Base-by-base conservation (phyloP, 306 rosid genomes). In the Rosa multiflora region DNA sequence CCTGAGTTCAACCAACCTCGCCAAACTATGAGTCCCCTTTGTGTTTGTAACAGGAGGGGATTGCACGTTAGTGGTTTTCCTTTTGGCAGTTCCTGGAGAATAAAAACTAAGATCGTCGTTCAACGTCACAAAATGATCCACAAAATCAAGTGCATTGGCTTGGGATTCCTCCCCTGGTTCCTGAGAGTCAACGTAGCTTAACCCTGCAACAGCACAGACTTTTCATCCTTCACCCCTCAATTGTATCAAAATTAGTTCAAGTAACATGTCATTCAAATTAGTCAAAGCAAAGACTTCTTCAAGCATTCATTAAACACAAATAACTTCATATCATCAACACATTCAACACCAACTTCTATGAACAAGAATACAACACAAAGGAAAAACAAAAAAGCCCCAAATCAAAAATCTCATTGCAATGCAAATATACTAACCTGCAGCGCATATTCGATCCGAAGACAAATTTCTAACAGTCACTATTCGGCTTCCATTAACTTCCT, bases 121-220 rank as follows among this genome's bases (percentile, higher is more conserved):
- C 20, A 75, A 80, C 1, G 87, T 87, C 85, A 92, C 81, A 82
- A 83, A 90, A 56, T 74, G 84, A 66, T 88, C 93, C 84, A 92
- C 95, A 80, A 87, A 88, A 29, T 79, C 78, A 67, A 89, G 89
- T 26, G 97, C 95, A 79, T 62, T 76, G 51, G 75, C 87, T 71
- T 86, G 76, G 78, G 95, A 83, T 61, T 83, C 73, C 63, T 88
- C 88, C 69, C 75, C 82, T 18, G 76, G 84, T 79, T 86, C 86
- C 53, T 85, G 85, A 78, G 89, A 86, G 64, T 67, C 62, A 71
- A 55, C 40, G 29, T 75, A 78, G 80, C 81, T 83, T 79, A 77
- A 85, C 67, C 61, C 75, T 76, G 71, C 35, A 67, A 44, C 29
- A 53, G 44, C 74, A 18, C 79, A 78, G 10, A n/a, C 67, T 80